Conservation (phyloP, 2,329 filamentous ascomycete species). For the Monilinia laxa region DNA sequence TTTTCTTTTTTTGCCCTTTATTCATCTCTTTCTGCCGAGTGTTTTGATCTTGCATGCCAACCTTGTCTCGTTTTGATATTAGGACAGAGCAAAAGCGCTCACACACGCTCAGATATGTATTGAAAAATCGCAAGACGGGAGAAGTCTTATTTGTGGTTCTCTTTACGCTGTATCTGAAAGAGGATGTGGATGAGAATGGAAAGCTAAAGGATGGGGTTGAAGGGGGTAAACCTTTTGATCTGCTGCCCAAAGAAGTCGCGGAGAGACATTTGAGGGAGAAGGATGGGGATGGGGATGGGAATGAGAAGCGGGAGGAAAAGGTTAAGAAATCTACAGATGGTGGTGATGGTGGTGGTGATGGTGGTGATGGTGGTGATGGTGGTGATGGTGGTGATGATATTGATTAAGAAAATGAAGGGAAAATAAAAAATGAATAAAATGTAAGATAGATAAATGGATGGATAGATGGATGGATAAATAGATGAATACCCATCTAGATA, state of each 20-base stretch:
- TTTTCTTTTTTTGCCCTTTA: neutral
- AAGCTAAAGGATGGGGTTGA: slow-evolving; percentile 47
- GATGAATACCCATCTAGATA: too few species aligned
- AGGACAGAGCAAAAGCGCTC: slow-evolving; percentile 54
- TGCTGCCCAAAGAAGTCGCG: slow-evolving; percentile 23
- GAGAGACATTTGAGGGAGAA: slow-evolving; percentile 29
- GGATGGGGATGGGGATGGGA: slow-evolving; percentile 22
- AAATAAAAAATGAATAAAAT: neutral
- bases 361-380: slow-evolving; percentile 5
- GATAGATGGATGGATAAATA: too few species aligned
- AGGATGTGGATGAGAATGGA: slow-evolving; percentile 61
- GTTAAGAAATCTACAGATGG: slow-evolving; percentile 21
- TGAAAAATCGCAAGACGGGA: slow-evolving; percentile 75
- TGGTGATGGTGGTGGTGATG: slow-evolving; percentile 12
- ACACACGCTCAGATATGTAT: slow-evolving; percentile 85
- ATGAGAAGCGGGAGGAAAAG: slow-evolving; percentile 21
- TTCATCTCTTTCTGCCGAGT: slow-evolving; percentile 1
- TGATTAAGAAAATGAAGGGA: neutral
- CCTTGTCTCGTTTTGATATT: slow-evolving; percentile 29
- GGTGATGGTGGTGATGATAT: slow-evolving; percentile 14
- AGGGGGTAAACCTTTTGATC: slow-evolving; percentile 36
- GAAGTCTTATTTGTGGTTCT: slow-evolving; percentile 78
- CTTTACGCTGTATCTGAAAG: slow-evolving; percentile 73
- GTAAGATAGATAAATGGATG: neutral
- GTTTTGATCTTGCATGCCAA: slow-evolving; percentile 20